Percentiles rank a stretch among this genome's conserved stretches.
Evolutionary conservation across 257 asterid genomes (phyloP).

Genomic region (Vinca minor): DNA sequence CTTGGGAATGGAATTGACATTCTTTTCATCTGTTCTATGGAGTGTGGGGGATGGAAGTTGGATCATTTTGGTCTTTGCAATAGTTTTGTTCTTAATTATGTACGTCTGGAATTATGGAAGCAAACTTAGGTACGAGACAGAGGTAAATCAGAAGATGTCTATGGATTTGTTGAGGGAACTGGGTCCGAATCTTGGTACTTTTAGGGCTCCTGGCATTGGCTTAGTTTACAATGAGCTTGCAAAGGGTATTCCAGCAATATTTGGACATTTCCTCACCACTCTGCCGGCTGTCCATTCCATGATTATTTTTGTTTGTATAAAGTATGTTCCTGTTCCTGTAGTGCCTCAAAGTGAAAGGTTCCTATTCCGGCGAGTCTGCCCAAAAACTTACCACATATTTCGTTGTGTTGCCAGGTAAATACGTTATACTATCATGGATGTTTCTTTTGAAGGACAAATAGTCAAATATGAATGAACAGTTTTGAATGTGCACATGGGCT

Average conservation of each 20-base stretch:
- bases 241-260: conserved; percentile 86
- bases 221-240: conserved; percentile 87
- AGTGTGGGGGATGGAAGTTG: conserved; percentile 96
- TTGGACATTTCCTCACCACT: conserved; percentile 82
- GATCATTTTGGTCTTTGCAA: conserved; percentile 78
- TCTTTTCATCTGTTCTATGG: conserved; percentile 83
- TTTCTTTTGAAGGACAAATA: no score
- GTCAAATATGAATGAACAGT: not conserved
- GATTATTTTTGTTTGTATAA: conserved; percentile 86
- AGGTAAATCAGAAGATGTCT: conserved; percentile 76
- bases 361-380: conserved; percentile 81
- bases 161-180: conserved; percentile 75
- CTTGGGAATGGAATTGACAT: conserved; percentile 80
- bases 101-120: conserved; percentile 94
- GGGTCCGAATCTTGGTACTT: conserved; percentile 80
- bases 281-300: conserved; percentile 97
- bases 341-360: conserved; percentile 89
- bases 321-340: conserved; percentile 82
- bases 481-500: not conserved
- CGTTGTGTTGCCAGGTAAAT: conserved; percentile 94
- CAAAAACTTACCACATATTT: conserved; percentile 78
- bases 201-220: conserved; percentile 96
- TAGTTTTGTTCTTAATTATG: conserved; percentile 70
- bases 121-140: conserved; percentile 85
- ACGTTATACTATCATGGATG: not conserved